Evolutionary conservation across 257 asterid species (phyloP), one percentile per base, ranked within the genome.

Genomic region (Anisodus acutangulus): DNA sequence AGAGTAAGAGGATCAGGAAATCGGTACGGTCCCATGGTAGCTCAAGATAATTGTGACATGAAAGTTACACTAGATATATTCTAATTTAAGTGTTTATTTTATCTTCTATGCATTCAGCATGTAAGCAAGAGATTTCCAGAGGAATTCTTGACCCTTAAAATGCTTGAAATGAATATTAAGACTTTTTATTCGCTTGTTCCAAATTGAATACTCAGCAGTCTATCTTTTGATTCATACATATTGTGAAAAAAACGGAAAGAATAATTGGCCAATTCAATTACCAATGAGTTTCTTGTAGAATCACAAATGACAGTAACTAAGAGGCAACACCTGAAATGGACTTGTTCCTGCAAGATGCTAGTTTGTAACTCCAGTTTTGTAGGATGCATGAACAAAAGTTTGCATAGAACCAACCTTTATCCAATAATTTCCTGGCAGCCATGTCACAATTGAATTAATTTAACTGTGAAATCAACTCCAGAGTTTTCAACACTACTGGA

Each of bases 41-140:
- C 79, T 76, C 63, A 76, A 22, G 47, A 76, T 51, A 26, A 76
- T 51, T 76, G 81, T 51, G 35, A 49, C 16, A 49, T 47, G 80
- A 74, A 74, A 0, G 41, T 49, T 49, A 0, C 80, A 51, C 45
- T 22, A 74, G 10, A 47, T 49, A 41, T 41, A 49, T 47, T 72
- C 6, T 1, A 43, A 71, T n/a, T 19, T 47, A 74, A 9, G 41
- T 45, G 39, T 12, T 76, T 76, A 51, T 6, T 6, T 72, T 12
- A 11, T 9, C 26, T 26, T 49, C 3, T 47, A 74, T 31, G 72
- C 72, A 31, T 74, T 68, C 76, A 68, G 47, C 63, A 76, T 76
- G 45, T 76, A 51, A 76, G 19, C 81, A 12, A 22, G 60, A 47
- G 22, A 31, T 66, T 6, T 68, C 51, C 49, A 68, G 54, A 69